Evolutionary conservation across 257 asterid genomes (phyloP), one percentile per base, ranked within the genome.

Genomic region (Solanum arcanum): DNA sequence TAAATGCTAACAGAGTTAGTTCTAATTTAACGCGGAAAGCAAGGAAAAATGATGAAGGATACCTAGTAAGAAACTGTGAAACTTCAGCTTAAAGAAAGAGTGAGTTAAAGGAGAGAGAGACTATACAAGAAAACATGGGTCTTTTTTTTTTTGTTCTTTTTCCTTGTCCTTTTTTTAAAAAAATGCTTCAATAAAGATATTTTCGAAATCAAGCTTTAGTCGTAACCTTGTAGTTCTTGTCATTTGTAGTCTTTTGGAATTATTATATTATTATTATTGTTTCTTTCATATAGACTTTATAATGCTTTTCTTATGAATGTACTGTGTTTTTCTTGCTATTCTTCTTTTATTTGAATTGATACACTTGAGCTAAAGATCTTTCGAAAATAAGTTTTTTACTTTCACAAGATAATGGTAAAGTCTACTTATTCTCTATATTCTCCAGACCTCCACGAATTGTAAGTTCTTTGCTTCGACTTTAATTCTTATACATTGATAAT

Each of bases 1-100:
- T 60, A 81, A 49, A 56, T 29, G 59, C 59, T 37, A 44, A 59
- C 20, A 56, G 52, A 29, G 83, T 16, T 44, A 18, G 86, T 33
- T 83, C 18, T 31, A 76, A 76, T 27, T 47, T 47, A 69, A 91
- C 93, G 93, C 92, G 96, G 88, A 85, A 88, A 89, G 84, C 56
- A 56, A 27, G 82, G 88, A 56, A 74, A 42, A 77, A 87, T 47
- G 15, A 74, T 21, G 81, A 74, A 10, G 81, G 52, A 74, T 74
- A 74, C 31, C 20, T 31, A 21, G 82, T 23, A 74, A 39, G 66
- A 73, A 87, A 89, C 84, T 68, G 82, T 85, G 93, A 92, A 86
- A 75, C 96, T 93, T 94, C 78, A 31, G 89, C 88, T 16, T 41
- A 81, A 91, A 93, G 95, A 73, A 86, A 87, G 21, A 29, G 88